These are phyloP conservation scores for Nigrograna mackinnonii DNA, from an alignment of 2,329 filamentous ascomycete species.

Conservation along the genomic window DNA sequence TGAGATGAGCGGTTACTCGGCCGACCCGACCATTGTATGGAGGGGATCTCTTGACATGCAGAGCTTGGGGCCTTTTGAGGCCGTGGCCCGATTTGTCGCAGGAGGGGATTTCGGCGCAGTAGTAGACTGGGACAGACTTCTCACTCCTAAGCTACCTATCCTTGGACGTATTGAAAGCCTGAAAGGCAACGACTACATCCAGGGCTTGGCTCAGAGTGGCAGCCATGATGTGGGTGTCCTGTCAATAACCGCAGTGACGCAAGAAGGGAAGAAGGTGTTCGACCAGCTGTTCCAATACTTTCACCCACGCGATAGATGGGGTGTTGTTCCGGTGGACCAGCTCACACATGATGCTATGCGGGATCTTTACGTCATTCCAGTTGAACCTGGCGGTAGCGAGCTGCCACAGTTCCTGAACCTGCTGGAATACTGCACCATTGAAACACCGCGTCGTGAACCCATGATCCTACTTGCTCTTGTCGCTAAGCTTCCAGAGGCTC, in stretches of 20 bases:
- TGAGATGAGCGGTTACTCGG: conserved; percentile 75
- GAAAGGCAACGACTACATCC: conserved; percentile 88
- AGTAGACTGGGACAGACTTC: conserved; percentile 74
- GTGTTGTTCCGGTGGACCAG: conserved; percentile 63
- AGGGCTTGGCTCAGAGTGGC: conserved; percentile 78
- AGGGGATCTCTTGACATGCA: conserved; percentile 63
- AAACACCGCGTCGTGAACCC: conserved; percentile 70
- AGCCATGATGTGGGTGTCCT: conserved; percentile 85
- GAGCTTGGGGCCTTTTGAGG: conserved; percentile 73
- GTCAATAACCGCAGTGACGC: conserved; percentile 66
- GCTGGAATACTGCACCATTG: conserved; percentile 81
- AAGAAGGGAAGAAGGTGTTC: conserved; percentile 64
- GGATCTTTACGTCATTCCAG: conserved; percentile 88
- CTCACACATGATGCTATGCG: conserved; percentile 75
- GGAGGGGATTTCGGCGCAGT: conserved; percentile 75
- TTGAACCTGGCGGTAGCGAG: conserved; percentile 68
- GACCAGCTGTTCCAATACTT: conserved; percentile 88
- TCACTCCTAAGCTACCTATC: conserved; percentile 71
- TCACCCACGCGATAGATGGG: conserved; percentile 77
- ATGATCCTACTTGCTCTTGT: conserved; percentile 85
- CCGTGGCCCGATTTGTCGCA: conserved; percentile 80
- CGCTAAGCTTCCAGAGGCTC: conserved; percentile 53
- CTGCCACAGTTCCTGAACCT: conserved; percentile 88
- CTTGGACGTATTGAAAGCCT: conserved; percentile 80
- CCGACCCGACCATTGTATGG: conserved; percentile 68